phyloP scores from a whole-genome alignment of 768 basidiomycete species.

The Serendipita vermifera region DNA sequence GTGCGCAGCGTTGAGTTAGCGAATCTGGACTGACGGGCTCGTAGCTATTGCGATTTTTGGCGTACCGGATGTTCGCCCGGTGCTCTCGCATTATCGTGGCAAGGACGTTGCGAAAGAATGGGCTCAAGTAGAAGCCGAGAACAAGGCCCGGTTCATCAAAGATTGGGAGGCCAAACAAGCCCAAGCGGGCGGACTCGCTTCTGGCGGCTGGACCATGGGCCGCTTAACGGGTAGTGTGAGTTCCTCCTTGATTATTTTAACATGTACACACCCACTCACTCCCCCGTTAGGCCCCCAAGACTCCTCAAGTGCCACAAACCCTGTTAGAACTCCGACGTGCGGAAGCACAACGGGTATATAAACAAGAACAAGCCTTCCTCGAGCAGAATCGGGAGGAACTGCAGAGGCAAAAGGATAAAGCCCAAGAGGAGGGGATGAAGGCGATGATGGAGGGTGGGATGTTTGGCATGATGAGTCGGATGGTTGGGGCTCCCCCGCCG shows the following conservation, averaged over 20 bases:
- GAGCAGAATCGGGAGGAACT: not conserved
- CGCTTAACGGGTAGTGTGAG: not conserved
- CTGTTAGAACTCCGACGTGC: not conserved
- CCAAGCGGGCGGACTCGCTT: not conserved
- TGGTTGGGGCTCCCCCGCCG: not conserved
- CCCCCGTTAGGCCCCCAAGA: too few relatives aligned
- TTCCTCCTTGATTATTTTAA: not conserved
- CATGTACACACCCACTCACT: too few relatives aligned
- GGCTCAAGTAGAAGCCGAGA: conserved; percentile 27
- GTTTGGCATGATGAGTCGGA: not conserved
- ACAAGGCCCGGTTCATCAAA: not conserved
- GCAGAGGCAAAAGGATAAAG: not conserved
- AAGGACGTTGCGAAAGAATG: conserved; percentile 86
- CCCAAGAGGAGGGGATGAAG: not conserved
- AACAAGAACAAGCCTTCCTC: not conserved
- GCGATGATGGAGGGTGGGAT: conserved; percentile 6
- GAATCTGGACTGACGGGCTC: not conserved
- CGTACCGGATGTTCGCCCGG: conserved; percentile 74
- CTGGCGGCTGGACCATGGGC: not conserved
- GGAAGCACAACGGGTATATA: not conserved
- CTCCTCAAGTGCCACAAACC: not conserved
- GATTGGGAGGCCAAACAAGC: not conserved
- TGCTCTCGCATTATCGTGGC: conserved; percentile 70
- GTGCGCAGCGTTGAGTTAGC: conserved; percentile 16
- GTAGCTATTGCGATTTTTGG: conserved; percentile 87